These are phyloP conservation scores for Fusarium tanahbumbuense DNA, from an alignment of 2,329 filamentous ascomycete species.

Conservation along the genomic window DNA sequence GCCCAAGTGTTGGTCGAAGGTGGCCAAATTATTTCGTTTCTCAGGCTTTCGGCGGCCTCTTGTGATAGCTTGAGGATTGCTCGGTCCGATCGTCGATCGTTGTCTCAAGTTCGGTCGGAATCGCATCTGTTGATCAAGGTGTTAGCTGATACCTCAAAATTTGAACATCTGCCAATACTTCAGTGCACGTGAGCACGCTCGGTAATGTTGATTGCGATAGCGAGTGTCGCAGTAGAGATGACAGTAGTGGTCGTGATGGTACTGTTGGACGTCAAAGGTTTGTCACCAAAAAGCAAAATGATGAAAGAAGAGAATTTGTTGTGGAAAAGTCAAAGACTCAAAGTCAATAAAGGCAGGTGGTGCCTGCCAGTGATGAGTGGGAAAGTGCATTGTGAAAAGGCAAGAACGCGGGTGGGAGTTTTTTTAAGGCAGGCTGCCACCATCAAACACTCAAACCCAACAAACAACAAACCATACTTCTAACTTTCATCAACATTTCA, in stretches of 20 bases:
- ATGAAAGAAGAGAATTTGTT: neutral
- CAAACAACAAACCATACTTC: neutral
- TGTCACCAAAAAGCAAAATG: neutral
- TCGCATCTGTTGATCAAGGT: neutral
- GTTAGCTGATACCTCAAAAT: neutral
- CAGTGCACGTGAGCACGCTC: neutral
- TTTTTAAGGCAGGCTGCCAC: neutral
- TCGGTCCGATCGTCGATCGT: neutral
- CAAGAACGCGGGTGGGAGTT: neutral
- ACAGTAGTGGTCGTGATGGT: neutral
- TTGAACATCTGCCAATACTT: fast-evolving
- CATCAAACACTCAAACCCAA: neutral
- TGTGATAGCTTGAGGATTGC: neutral
- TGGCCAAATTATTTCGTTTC: neutral
- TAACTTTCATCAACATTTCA: neutral
- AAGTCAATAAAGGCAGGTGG: neutral
- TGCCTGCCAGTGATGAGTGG: neutral
- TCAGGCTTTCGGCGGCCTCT: neutral
- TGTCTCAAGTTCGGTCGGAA: neutral
- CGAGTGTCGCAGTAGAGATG: neutral
- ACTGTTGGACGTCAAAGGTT: neutral
- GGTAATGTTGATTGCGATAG: neutral
- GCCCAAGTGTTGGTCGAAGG: neutral
- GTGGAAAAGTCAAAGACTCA: neutral
- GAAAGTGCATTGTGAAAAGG: neutral